These are phyloP conservation scores for Neofusicoccum cordaticola DNA, from an alignment of 2,329 filamentous ascomycete genomes.

Conservation along the genomic window DNA sequence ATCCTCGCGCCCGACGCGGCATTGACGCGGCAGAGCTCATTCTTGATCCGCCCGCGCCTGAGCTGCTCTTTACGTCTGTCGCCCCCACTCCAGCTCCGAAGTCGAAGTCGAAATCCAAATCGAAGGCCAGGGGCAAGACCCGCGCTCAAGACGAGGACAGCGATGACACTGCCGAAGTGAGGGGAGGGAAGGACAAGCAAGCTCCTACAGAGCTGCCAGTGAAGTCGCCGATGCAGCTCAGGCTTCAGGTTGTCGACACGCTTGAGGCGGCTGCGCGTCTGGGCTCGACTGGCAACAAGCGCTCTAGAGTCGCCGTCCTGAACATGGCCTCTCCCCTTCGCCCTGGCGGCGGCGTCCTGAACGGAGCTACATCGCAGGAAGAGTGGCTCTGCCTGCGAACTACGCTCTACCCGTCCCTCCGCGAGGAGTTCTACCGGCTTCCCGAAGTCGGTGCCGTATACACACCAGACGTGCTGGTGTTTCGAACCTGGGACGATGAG, in stretches of 20 bases:
- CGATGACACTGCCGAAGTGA: conserved; percentile 6
- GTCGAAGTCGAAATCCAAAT: conserved; percentile 24
- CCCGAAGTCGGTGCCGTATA: conserved; percentile 58
- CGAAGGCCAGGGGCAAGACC: conserved; percentile 21
- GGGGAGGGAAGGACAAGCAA: not conserved
- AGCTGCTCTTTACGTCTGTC: not conserved
- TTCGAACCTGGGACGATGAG: conserved; percentile 43
- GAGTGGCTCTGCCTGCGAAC: conserved; percentile 61
- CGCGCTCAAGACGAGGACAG: conserved; percentile 5
- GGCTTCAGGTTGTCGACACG: conserved; percentile 52
- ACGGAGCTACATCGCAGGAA: conserved; percentile 60
- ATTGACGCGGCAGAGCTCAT: conserved; percentile 53
- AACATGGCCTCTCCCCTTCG: conserved; percentile 64
- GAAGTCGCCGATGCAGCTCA: conserved; percentile 36
- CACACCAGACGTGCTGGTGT: conserved; percentile 59
- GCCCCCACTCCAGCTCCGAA: not conserved
- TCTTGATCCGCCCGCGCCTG: conserved; percentile 32
- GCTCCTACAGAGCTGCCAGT: not conserved
- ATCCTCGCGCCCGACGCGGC: conserved; percentile 56
- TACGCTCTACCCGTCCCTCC: conserved; percentile 58
- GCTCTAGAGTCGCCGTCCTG: conserved; percentile 51
- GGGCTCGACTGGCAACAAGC: not conserved
- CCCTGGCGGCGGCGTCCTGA: conserved; percentile 60
- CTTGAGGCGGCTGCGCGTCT: conserved; percentile 51
- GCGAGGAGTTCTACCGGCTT: conserved; percentile 58